Conservation (phyloP, 306 rosid species). For the Cercis canadensis region DNA sequence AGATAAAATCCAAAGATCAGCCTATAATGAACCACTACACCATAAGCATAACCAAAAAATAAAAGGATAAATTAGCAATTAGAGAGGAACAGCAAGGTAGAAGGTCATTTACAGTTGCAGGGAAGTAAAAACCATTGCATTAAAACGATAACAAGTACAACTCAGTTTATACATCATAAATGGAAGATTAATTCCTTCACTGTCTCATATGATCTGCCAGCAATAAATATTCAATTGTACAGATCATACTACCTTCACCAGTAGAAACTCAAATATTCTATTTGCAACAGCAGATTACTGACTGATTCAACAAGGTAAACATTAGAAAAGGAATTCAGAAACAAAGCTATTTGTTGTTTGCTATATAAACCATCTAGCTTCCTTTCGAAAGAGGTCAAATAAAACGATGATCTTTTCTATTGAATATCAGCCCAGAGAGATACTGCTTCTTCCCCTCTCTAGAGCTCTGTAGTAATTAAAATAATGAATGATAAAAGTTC, state of each 20-base stretch:
- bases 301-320: conserved; percentile 19
- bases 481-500: conserved; percentile 45
- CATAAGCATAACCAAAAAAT: no score
- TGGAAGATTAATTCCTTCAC: conserved; percentile 21
- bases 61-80: no score
- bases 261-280: conserved; percentile 27
- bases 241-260: conserved; percentile 36
- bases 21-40: no score
- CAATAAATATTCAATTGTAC: conserved; percentile 34
- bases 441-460: conserved; percentile 33
- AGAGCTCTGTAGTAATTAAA: conserved; percentile 40
- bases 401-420: neutral
- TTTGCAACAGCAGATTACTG: conserved; percentile 26
- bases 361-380: no score
- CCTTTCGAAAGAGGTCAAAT: no score
- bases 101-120: no score
- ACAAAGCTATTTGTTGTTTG: no score
- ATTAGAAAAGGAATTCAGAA: conserved; percentile 32
- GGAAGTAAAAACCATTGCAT: neutral
- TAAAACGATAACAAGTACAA: conserved; percentile 33
- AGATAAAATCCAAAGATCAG: no score
- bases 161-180: conserved; percentile 3
- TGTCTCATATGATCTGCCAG: conserved; percentile 18
- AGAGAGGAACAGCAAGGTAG: no score
- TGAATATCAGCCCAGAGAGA: conserved; percentile 41